Evolutionary conservation across 2,329 filamentous ascomycete genomes (phyloP).

Genomic region (Hymenoscyphus scutula): DNA sequence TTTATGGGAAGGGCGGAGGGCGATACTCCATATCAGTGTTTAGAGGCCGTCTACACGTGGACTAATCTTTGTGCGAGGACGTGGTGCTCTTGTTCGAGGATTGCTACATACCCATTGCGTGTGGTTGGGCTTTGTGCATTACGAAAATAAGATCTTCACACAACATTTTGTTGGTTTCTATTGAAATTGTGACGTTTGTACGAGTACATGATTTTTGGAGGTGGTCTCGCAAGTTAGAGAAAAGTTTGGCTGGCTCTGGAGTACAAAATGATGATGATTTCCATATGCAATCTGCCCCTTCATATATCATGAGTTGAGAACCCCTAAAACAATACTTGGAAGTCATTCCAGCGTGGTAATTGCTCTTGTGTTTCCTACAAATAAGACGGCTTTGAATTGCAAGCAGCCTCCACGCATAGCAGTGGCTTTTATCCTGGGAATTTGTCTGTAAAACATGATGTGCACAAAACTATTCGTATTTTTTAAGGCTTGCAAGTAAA

Average conservation of each 20-base stretch:
- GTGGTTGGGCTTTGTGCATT: slow-evolving; percentile 42
- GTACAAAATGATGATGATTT: slow-evolving; percentile 6
- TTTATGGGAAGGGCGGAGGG: slow-evolving; percentile 49
- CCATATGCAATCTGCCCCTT: neutral
- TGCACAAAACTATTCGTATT: neutral
- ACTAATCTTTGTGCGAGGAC: slow-evolving; percentile 50
- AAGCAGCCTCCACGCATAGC: neutral
- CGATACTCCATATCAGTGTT: slow-evolving; percentile 53
- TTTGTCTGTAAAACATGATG: neutral
- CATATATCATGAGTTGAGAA: neutral
- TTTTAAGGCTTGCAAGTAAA: neutral
- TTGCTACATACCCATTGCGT: slow-evolving; percentile 51
- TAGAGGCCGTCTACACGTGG: slow-evolving; percentile 37
- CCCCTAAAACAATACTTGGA: neutral
- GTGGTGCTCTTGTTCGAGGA: slow-evolving; percentile 62
- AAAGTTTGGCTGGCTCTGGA: slow-evolving; percentile 3
- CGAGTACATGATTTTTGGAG: neutral
- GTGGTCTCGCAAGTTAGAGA: slow-evolving; percentile 1
- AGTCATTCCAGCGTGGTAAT: neutral
- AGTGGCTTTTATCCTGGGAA: neutral
- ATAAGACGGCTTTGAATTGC: neutral
- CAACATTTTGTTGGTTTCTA: slow-evolving; percentile 16
- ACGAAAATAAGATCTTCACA: slow-evolving; percentile 60
- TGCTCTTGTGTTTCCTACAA: neutral
- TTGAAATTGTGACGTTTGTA: slow-evolving; percentile 6